phyloP scores from a whole-genome alignment of 495 filamentous ascomycete genomes.

The Apodospora peruviana region DNA sequence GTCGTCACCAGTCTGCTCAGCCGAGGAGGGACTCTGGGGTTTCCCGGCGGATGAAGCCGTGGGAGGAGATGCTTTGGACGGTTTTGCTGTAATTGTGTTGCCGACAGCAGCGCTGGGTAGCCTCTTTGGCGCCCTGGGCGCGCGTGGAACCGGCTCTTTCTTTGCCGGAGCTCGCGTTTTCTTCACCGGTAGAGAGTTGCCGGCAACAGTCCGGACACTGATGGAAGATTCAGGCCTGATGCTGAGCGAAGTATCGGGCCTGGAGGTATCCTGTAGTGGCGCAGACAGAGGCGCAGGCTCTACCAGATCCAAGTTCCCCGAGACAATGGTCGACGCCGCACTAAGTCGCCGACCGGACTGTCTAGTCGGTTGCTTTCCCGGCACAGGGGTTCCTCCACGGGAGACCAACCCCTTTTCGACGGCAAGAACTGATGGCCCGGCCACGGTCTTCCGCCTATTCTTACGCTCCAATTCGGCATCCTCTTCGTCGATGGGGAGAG shows the following conservation, averaged over 20 bases:
- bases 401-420: too few relatives aligned
- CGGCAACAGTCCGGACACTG: constrained; percentile 24
- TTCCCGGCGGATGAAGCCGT: neutral
- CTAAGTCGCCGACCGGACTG: constrained; percentile 34
- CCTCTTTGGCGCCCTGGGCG: constrained; percentile 36
- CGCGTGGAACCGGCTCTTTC: constrained; percentile 32
- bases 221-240: constrained; percentile 33
- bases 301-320: constrained; percentile 15
- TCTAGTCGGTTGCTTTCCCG: constrained; percentile 18
- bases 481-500: constrained; percentile 42
- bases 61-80: constrained; percentile 2
- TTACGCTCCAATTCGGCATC: constrained; percentile 50
- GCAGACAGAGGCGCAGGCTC: constrained; percentile 8
- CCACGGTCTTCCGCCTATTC: constrained; percentile 62
- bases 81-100: neutral
- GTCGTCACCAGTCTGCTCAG: constrained; percentile 24
- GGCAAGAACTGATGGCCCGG: constrained; percentile 43
- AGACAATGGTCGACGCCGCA: constrained; percentile 30
- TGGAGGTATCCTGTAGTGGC: constrained; percentile 14
- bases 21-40: neutral
- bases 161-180: constrained; percentile 23
- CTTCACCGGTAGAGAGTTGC: constrained; percentile 23
- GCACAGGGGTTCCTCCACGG: too few relatives aligned
- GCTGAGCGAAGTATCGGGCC: constrained; percentile 34
- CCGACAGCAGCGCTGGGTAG: constrained; percentile 19